Percentiles rank a stretch among this genome's conserved stretches.
Evolutionary conservation across 2,329 filamentous ascomycete genomes (phyloP).

Genomic region (Taxawa tesnikishii): DNA sequence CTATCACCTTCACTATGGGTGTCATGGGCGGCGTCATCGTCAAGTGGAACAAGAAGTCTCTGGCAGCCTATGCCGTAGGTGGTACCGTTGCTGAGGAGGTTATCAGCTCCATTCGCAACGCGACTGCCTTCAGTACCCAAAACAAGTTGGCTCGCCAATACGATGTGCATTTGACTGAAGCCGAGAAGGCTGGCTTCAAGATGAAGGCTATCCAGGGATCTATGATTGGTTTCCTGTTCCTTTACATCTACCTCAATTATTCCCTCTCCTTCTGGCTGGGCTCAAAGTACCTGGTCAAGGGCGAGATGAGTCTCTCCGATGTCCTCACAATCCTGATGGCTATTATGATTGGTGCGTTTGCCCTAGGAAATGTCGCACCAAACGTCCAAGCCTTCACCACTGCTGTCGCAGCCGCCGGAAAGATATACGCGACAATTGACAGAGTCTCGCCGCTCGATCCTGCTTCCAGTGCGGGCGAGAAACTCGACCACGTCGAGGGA

Average conservation of each 20-base stretch:
- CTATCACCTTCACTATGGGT: constrained; percentile 68
- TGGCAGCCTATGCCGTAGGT: constrained; percentile 70
- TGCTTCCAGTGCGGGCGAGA: constrained; percentile 56
- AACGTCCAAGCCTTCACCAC: constrained; percentile 79
- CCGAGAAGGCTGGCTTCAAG: constrained; percentile 64
- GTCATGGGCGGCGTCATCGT: constrained; percentile 61
- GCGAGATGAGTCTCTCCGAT: constrained; percentile 52
- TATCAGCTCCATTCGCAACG: constrained; percentile 83
- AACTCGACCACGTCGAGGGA: constrained; percentile 60
- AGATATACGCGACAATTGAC: constrained; percentile 92
- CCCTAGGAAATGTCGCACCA: constrained; percentile 75
- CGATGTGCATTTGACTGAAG: constrained; percentile 58
- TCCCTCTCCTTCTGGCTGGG: constrained; percentile 84
- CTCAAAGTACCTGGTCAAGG: constrained; percentile 57
- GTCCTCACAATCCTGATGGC: constrained; percentile 81
- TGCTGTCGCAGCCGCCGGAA: constrained; percentile 69
- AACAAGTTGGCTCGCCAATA: constrained; percentile 83
- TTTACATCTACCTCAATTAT: constrained; percentile 76
- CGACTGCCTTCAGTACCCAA: constrained; percentile 86
- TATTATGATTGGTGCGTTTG: constrained; percentile 87
- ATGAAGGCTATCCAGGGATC: constrained; percentile 59
- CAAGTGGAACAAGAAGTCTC: constrained; percentile 65
- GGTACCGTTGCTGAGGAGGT: constrained; percentile 90
- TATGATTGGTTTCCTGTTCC: constrained; percentile 78
- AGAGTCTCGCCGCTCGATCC: constrained; percentile 75